Evolutionary conservation across 305 asterid species (phyloP).

Genomic region (Lippia alba): DNA sequence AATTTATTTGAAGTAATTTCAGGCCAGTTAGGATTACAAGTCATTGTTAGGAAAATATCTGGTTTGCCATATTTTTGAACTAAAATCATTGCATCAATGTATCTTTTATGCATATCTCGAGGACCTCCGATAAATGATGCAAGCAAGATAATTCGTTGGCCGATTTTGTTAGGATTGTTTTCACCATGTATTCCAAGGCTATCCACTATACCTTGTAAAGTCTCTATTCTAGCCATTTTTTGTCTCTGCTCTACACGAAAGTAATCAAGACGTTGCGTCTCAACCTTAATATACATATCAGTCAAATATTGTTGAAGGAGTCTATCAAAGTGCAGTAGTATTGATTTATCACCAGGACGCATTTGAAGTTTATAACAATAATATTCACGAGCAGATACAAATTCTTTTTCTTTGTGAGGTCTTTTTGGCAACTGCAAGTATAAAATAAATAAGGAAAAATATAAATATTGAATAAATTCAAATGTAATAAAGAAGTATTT

Average conservation of each 20-base stretch:
- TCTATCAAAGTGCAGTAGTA: constrained; percentile 1
- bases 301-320: background rate
- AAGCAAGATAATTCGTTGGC: background rate
- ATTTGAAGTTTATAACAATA: background rate
- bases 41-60: background rate
- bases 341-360: background rate
- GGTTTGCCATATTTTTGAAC: background rate
- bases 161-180: background rate
- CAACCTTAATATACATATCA: background rate
- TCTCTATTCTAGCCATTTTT: no score
- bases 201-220: no score
- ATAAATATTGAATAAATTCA: background rate
- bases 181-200: background rate
- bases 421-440: background rate
- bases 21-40: background rate
- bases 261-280: constrained; percentile 7
- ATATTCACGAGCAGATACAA: background rate
- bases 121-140: constrained; percentile 26
- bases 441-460: background rate
- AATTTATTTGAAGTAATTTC: background rate
- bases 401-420: no score
- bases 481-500: no score
- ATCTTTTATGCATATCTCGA: constrained; percentile 7
- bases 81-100: constrained; percentile 4
- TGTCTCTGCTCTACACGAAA: background rate